These are phyloP conservation scores for Macrolepiota fuliginosa DNA, from an alignment of 768 basidiomycete species.

Conservation along the genomic window DNA sequence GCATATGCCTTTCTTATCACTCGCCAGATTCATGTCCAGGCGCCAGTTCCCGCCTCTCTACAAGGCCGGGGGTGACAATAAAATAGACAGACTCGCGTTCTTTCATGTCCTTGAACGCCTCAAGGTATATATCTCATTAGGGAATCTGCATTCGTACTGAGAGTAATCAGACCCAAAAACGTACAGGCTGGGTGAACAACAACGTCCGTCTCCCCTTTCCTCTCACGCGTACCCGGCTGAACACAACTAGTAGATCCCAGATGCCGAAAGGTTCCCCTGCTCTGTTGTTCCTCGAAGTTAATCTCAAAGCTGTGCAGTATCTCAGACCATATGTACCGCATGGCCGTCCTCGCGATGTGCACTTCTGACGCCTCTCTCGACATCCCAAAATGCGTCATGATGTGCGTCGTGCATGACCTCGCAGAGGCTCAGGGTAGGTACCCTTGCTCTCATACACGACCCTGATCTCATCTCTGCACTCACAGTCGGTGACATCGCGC, in stretches of 20 bases:
- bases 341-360: conserved; percentile 93
- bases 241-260: conserved; percentile 55
- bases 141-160: neutral
- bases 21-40: conserved; percentile 13
- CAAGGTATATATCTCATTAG: conserved; percentile 55
- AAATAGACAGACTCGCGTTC: conserved; percentile 78
- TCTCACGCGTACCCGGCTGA: neutral
- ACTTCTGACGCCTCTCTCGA: conserved; percentile 72
- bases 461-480: neutral
- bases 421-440: conserved; percentile 85
- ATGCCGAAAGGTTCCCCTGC: conserved; percentile 68
- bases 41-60: conserved; percentile 65
- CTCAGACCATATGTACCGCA: conserved; percentile 96
- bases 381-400: conserved; percentile 81
- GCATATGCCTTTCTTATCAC: neutral
- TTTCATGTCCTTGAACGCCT: conserved; percentile 86
- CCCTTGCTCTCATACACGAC: neutral
- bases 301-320: conserved; percentile 48
- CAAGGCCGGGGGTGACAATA: conserved; percentile 44
- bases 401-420: conserved; percentile 91
- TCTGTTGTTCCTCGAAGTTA: neutral
- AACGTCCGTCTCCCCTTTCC: conserved; percentile 43
- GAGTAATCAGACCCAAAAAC: conserved; percentile 75
- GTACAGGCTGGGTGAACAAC: conserved; percentile 93
- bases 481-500: conserved; percentile 90